These are phyloP conservation scores for Talaromyces amestolkiae DNA, from an alignment of 2,329 filamentous ascomycete genomes.

Conservation along the genomic window DNA sequence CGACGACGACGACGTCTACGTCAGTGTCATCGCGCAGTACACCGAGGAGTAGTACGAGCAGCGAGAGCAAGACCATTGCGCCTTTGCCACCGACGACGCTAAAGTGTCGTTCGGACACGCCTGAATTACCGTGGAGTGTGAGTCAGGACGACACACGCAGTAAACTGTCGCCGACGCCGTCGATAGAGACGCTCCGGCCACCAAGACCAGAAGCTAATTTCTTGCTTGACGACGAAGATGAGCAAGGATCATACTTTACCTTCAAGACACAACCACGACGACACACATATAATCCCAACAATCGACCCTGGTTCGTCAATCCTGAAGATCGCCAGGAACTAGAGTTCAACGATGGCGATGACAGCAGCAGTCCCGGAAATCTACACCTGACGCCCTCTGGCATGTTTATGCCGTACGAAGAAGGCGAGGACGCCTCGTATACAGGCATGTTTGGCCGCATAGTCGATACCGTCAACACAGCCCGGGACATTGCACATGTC, in stretches of 20 bases:
- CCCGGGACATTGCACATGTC: slow-evolving; percentile 62
- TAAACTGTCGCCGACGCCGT: slow-evolving; percentile 68
- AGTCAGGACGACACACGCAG: slow-evolving; percentile 42
- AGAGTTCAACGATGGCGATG: slow-evolving; percentile 30
- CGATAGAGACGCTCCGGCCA: slow-evolving; percentile 77
- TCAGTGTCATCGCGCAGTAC: slow-evolving; percentile 43
- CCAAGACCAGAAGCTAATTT: slow-evolving; percentile 65
- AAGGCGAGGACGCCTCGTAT: slow-evolving; percentile 59
- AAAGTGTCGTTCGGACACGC: slow-evolving; percentile 77
- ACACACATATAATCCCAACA: slow-evolving; percentile 17
- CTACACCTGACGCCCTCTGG: slow-evolving; percentile 79
- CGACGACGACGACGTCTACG: background rate
- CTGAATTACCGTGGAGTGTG: slow-evolving; percentile 51
- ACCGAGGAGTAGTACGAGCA: slow-evolving; percentile 55
- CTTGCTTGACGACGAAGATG: slow-evolving; percentile 62
- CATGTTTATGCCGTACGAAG: slow-evolving; percentile 88
- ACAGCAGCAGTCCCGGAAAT: slow-evolving; percentile 38
- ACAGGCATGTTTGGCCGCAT: slow-evolving; percentile 73
- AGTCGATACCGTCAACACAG: slow-evolving; percentile 71
- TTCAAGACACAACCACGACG: slow-evolving; percentile 26
- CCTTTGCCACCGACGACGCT: slow-evolving; percentile 83
- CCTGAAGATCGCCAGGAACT: slow-evolving; percentile 54
- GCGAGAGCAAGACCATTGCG: slow-evolving; percentile 80
- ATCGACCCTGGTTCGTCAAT: slow-evolving; percentile 35
- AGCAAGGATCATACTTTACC: slow-evolving; percentile 51